A percentile compares a stretch with the other conserved stretches of the same genome.
phyloP scores from a whole-genome alignment of 345 rosid genomes.

The Lepidium aucheri region DNA sequence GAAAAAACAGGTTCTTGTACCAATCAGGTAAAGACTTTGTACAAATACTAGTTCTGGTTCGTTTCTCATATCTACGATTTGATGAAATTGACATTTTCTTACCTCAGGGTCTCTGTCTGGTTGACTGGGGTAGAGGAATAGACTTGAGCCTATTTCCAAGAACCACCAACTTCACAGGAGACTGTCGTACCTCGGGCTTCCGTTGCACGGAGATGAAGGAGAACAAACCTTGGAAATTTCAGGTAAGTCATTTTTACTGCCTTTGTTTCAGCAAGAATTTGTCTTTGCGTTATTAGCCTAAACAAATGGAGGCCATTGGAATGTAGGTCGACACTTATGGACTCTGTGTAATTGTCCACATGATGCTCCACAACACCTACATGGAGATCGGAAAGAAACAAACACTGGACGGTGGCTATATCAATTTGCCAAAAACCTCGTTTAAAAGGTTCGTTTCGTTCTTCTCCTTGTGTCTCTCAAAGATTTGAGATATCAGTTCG shows the following conservation, averaged over 20 bases:
- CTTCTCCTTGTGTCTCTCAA: background rate
- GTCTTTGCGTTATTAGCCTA: background rate
- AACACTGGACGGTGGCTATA: constrained; percentile 36
- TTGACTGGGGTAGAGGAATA: constrained; percentile 96
- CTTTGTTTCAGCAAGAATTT: background rate
- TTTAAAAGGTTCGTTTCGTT: constrained; percentile 40
- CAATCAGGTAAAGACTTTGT: constrained; percentile 47
- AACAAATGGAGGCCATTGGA: background rate
- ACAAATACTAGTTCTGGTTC: background rate
- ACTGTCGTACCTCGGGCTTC: constrained; percentile 88
- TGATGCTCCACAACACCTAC: constrained; percentile 79
- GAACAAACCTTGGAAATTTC: constrained; percentile 86
- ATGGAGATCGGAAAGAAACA: constrained; percentile 58
- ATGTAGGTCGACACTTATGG: constrained; percentile 78
- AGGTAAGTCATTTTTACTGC: constrained; percentile 36
- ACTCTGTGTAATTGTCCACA: constrained; percentile 69
- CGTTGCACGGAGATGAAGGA: constrained; percentile 86
- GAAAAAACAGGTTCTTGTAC: constrained; percentile 63
- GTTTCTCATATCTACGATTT: background rate
- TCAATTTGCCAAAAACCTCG: constrained; percentile 53
- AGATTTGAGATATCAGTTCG: background rate
- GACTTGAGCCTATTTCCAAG: constrained; percentile 72
- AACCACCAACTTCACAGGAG: constrained; percentile 52
- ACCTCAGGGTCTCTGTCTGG: constrained; percentile 84
- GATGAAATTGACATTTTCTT: background rate